Conservation (phyloP, 2,329 filamentous ascomycete genomes). For the Davidsoniella virescens region DNA sequence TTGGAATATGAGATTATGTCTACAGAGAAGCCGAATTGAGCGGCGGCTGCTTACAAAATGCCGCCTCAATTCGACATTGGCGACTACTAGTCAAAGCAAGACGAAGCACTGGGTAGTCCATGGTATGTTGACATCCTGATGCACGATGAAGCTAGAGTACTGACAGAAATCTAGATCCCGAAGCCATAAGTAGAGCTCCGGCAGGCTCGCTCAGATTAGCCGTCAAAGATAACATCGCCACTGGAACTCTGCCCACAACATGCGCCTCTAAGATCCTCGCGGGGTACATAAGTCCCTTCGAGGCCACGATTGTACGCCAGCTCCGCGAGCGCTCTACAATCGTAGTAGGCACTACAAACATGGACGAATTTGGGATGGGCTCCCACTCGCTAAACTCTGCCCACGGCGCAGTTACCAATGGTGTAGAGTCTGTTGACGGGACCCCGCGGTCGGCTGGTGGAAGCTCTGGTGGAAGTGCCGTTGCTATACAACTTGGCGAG, state of each 20-base stretch:
- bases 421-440: conserved; percentile 19
- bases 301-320: conserved; percentile 62
- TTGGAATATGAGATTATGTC: background rate
- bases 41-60: background rate
- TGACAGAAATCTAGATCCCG: background rate
- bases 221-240: conserved; percentile 66
- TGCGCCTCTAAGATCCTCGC: conserved; percentile 63
- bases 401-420: conserved; percentile 47
- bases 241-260: conserved; percentile 51
- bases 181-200: background rate
- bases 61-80: background rate
- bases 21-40: background rate
- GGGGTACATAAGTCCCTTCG: conserved; percentile 58
- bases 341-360: conserved; percentile 67
- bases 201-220: conserved; percentile 32
- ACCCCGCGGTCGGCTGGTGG: conserved; percentile 53
- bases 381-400: conserved; percentile 61
- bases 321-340: conserved; percentile 46
- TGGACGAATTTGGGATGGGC: conserved; percentile 95
- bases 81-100: background rate
- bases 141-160: background rate
- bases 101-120: conserved; percentile 8
- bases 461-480: conserved; percentile 85
- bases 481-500: conserved; percentile 53
- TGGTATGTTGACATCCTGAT: background rate